phyloP scores from a whole-genome alignment of 768 basidiomycete species.

The Suillus discolor region DNA sequence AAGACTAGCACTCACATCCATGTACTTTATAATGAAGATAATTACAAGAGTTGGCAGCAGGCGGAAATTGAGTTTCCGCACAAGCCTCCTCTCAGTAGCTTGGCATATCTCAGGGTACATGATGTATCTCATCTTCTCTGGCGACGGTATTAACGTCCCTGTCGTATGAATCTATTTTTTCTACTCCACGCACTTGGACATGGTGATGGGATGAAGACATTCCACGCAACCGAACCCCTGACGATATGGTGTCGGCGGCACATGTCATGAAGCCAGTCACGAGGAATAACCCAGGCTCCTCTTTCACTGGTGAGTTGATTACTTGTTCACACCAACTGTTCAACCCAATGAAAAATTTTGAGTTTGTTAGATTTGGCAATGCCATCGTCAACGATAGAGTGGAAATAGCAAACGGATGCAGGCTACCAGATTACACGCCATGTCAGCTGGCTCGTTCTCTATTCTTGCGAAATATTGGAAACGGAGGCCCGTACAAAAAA shows the following conservation, averaged over 20 bases:
- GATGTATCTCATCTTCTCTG: not conserved
- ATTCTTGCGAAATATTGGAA: not conserved
- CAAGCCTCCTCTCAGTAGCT: constrained; percentile 35
- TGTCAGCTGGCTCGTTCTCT: constrained; percentile 3
- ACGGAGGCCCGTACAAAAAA: constrained; percentile 14
- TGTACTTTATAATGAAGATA: constrained; percentile 69
- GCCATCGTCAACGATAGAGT: not conserved
- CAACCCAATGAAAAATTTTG: not conserved
- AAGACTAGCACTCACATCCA: constrained; percentile 43
- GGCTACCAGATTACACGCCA: not conserved
- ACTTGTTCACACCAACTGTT: not conserved
- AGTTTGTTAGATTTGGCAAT: not conserved
- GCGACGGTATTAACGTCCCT: constrained; percentile 1
- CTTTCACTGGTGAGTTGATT: not conserved
- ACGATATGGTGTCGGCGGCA: constrained; percentile 4
- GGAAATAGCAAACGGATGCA: not conserved
- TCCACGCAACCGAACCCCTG: not conserved
- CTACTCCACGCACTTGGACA: constrained; percentile 14
- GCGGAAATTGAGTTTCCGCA: constrained; percentile 57
- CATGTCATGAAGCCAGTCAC: constrained; percentile 6
- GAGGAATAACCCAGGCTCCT: constrained; percentile 7
- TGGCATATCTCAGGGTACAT: constrained; percentile 12
- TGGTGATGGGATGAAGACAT: constrained; percentile 7
- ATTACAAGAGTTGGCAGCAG: constrained; percentile 59
- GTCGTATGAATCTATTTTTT: constrained; percentile 13